Base-by-base conservation (phyloP, 2,329 filamentous ascomycete species). In the Didymella sp. region DNA sequence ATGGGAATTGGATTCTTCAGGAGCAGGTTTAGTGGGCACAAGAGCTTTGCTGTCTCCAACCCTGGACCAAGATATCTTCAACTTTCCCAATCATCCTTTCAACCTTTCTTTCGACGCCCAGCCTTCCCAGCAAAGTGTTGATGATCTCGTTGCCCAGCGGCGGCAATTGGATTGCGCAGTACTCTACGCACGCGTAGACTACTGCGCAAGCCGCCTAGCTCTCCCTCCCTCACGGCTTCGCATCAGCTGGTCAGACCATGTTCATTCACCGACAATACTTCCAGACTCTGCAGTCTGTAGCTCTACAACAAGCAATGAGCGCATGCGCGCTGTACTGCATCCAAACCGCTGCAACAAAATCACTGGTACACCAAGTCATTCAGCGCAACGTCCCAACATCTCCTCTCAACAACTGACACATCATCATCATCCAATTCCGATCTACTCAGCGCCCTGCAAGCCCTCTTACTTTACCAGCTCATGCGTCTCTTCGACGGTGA, bases 21-120 rank as follows among this genome's bases (percentile, higher is more conserved):
- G 25, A 28, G 11, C 22, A 3, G 31, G 25, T 11, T 15, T 24
- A 21, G 25, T 38, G n/a, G 35, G 3, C 8, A 12, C 31, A 24
- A 27, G 35, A 43, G 13, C n/a, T 15, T 4, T 46, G 30, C 30
- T 55, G 15, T 43, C 49, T 17, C 46, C 50, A 15, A 45, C 15
- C 21, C 22, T 33, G 12, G 43, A 50, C 11, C 49, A 57, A 41
- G 28, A 40, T 6, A 44, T 60, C 22, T 55, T 64, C 38, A 27
- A 59, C 1, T 53, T 60, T 21, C 51, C 51, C n/a, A 50, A 51
- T n/a, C 52, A 64, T 21, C 54, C 54, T 25, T 60, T 64, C 55
- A 60, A 55, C 28, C 38, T 45, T 1, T 17, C 49, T 8, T 15
- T 51, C 7, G 47, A 51, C 15, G 21, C 3, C 22, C 28, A 25